Conservation (phyloP, 306 rosid genomes). For the Glycine soja region DNA sequence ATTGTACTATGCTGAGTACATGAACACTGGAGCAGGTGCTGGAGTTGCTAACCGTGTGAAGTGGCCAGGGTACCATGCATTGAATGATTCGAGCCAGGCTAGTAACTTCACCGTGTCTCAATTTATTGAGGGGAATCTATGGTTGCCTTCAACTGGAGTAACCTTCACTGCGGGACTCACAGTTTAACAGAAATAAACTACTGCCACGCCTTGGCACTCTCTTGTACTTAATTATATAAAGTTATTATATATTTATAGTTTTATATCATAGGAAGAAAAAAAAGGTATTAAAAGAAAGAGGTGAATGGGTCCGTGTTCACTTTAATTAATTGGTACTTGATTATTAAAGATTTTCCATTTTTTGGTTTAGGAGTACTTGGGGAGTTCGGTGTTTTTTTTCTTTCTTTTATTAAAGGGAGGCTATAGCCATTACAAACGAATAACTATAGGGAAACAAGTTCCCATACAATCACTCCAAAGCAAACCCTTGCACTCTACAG, state of each 20-base stretch:
- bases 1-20: constrained; percentile 72
- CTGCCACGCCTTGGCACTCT: neutral
- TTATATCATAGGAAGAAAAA: neutral
- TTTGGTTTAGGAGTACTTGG: neutral
- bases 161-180: constrained; percentile 62
- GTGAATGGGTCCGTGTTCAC: neutral
- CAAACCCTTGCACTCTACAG: no score
- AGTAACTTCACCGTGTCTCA: constrained; percentile 63
- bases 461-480: no score
- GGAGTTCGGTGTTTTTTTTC: no score
- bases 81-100: constrained; percentile 58
- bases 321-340: neutral
- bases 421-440: no score
- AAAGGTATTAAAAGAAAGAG: neutral
- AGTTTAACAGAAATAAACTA: neutral
- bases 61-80: constrained; percentile 76
- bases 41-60: constrained; percentile 52
- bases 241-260: neutral
- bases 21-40: constrained; percentile 75
- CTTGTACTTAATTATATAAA: constrained; percentile 29
- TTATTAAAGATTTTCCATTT: constrained; percentile 15
- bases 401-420: no score
- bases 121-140: constrained; percentile 74
- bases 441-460: no score
- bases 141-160: constrained; percentile 88